A percentile compares a stretch with the other conserved stretches of the same genome.
phyloP scores from a whole-genome alignment of 2,329 filamentous ascomycete genomes.

The Penicillium nordicum region DNA sequence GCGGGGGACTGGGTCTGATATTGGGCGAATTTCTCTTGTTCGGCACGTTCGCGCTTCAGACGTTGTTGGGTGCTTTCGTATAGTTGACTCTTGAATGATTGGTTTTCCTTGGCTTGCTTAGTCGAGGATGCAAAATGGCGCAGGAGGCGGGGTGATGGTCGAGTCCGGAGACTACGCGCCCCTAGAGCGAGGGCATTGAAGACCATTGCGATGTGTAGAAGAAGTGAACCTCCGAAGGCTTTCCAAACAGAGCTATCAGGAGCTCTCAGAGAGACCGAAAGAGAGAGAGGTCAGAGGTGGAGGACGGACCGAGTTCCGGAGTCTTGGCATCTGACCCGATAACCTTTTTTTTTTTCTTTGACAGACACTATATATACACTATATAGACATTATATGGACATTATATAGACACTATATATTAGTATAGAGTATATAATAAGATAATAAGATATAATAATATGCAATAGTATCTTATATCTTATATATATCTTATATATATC shows the following conservation, averaged over 20 bases:
- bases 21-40: conserved; percentile 51
- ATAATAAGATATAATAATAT: not conserved
- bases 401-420: not conserved
- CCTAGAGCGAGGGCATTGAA: conserved; percentile 17
- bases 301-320: conserved; percentile 8
- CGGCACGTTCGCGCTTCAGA: conserved; percentile 56
- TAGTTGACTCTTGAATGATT: conserved; percentile 59
- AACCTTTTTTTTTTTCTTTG: not conserved
- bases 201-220: conserved; percentile 18
- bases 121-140: conserved; percentile 25
- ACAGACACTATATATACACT: no score
- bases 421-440: not conserved
- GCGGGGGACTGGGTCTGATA: conserved; percentile 41
- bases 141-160: conserved; percentile 2
- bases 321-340: conserved; percentile 2
- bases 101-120: conserved; percentile 28
- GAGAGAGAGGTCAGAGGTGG: not conserved
- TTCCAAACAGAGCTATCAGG: not conserved
- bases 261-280: not conserved
- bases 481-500: not conserved
- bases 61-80: conserved; percentile 61
- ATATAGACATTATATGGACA: no score
- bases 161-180: conserved; percentile 17
- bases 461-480: not conserved
- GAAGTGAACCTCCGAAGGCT: not conserved